Evolutionary conservation across 2,329 filamentous ascomycete genomes (phyloP), one percentile per base, ranked within the genome.

Genomic region (Blastomyces silverae): DNA sequence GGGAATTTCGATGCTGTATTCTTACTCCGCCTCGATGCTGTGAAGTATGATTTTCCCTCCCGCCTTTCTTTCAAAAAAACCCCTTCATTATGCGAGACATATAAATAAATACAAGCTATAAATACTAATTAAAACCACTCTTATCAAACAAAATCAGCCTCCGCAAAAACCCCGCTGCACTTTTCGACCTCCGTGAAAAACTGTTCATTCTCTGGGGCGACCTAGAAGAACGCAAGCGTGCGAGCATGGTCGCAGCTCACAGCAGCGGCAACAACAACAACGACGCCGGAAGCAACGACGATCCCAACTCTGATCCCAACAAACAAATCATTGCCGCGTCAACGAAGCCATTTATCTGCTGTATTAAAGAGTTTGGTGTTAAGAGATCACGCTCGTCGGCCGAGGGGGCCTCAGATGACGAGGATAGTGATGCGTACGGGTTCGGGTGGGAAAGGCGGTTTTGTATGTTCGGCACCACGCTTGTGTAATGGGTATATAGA

Each of bases 151-250:
- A 34, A 56, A 15, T 55, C 37, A 86, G 86, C 74, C 81, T 96
- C 44, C 82, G 81, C 25, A 73, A 75, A n/a, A 78, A 89, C 56
- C 70, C 75, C 2, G 62, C 74, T 0, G 71, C 77, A 0, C 77
- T 94, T 0, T 73, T 70, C 2, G 67, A 74, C 7, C 77, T 97
- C 4, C 83, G 85, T 61, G 85, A 95, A 69, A 87, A 84, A 69
- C 80, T 97, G 64, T 93, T 88, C 73, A 79, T 85, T 46, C 80
- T 97, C 1, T 97, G 93, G 92, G 93, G 93, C 1, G 85, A 96
- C 66, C 80, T 97, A 0, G 87, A 92, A 72, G 91, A 96, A 73
- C 75, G 79, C 59, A 91, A 89, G 72, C 70, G 71, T 1, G 73
- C 70, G n/a, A 70, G 74, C 1, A 69, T 75, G 25, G 66, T 68